Base-by-base conservation (phyloP, 495 filamentous ascomycete genomes). In the Thozetella sp. region DNA sequence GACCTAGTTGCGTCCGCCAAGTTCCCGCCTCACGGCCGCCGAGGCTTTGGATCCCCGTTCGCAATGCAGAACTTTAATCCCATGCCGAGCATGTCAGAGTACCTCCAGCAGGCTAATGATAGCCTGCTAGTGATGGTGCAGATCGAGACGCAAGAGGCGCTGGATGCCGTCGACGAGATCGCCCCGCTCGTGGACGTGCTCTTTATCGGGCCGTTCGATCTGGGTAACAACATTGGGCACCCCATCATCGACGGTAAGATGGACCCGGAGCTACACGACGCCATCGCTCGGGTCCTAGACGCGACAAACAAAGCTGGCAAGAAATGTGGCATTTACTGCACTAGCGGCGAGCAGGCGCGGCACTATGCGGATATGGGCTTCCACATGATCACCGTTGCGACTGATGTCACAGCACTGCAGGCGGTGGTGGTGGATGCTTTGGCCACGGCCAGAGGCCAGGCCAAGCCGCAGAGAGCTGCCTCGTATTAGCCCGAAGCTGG, bases 181-280 rank as follows among this genome's bases (percentile, higher is more conserved):
- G 90, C 90, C 11, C 81, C 83, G 9, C 81, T 93, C 0, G 82
- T 93, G 20, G 90, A 93, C 67, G 86, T 90, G 1, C 73, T 95
- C 0, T 90, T 96, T 56, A 80, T 94, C 53, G 92, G 92, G 0
- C 92, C 92, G 0, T 92, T 88, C 68, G 90, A 92, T 64, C 76
- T 92, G 0, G 90, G 81, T 11, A 88, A 90, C 65, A 91, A 87
- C 64, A 91, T 93, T 61, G 91, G 89, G 0, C 81, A 86, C 64
- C 90, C 90, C 0, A 86, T 92, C 58, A 67, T 84, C 22, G 74
- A 84, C 54, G 83, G 82, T 1, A 79, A 73, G n/a, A 85, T 90
- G 69, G 78, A 87, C 56, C 78, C 81, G 0, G 85, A 91, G 63
- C 74, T 93, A 26, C 76, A 88, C 54, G 79, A 81, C 51, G 90